Base-by-base conservation (phyloP, 257 asterid genomes). In the Capsicum chinense region DNA sequence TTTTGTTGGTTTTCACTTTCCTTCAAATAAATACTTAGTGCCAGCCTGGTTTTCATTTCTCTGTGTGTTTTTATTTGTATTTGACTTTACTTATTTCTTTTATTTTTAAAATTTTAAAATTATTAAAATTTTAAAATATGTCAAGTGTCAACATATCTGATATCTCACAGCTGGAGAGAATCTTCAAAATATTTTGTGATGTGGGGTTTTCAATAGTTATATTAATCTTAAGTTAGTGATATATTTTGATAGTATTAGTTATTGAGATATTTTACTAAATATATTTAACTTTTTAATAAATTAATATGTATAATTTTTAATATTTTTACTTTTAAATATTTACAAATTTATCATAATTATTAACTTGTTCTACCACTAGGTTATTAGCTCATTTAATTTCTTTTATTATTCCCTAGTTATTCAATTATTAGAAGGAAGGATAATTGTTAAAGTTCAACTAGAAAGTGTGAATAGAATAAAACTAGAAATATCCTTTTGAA, bases 61-160 rank as follows among this genome's bases (percentile, higher is more conserved):
- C 81, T 76, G 26, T 76, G 81, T 74, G 81, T 52, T 52, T 63
- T 76, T 13, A 52, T 76, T 52, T 76, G 81, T 47, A 52, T 76
- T 52, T 76, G 81, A 76, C 81, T 76, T 76, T 33, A 76, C 9
- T 76, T 76, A 26, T 52, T 44, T 76, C 47, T 12, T 50, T 74
- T 35, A 52, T 70, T 21, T 76, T 66, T 12, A 13, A 33, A 33
- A 5, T 26, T 50, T 21, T 12, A 13, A 33, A 33, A 5, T 26
- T 26, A 26, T 26, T 26, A 26, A 26, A 26, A 26, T 50, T 21
- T 19, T 12, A 52, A 76, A 76, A 10, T 52, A 50, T 52, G 62
- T 76, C 47, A 5, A 69, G 78, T 69, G 26, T 69, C 78, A 39
- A 71, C 57, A 42, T 71, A 71, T 71, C 63, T 52, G 62, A 76